These are phyloP conservation scores for Penicillium freii DNA, from an alignment of 2,329 filamentous ascomycete species.

Conservation along the genomic window DNA sequence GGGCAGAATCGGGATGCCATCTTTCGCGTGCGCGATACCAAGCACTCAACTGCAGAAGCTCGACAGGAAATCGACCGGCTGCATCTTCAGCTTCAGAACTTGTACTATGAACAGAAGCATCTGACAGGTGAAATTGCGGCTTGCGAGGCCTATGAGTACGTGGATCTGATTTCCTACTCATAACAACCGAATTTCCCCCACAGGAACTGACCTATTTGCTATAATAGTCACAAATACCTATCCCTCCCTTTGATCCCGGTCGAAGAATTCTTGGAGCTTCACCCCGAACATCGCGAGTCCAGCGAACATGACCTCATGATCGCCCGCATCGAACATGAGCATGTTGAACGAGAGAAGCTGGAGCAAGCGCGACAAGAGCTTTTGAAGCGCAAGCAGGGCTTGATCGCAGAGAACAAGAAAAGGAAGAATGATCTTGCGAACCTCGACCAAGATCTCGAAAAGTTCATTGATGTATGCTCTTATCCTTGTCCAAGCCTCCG, in stretches of 20 bases:
- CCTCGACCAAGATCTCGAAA: slow-evolving; percentile 87
- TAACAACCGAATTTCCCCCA: background rate
- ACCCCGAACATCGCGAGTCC: slow-evolving; percentile 70
- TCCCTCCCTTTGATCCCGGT: slow-evolving; percentile 79
- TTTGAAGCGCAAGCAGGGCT: slow-evolving; percentile 67
- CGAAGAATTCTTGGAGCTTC: slow-evolving; percentile 73
- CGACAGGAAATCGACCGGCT: slow-evolving; percentile 87
- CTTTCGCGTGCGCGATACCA: slow-evolving; percentile 78
- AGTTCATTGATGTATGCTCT: slow-evolving; percentile 76
- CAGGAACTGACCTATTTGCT: slow-evolving; percentile 6
- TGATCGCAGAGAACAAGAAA: slow-evolving; percentile 80
- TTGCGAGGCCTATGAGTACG: slow-evolving; percentile 88
- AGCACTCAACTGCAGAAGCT: slow-evolving; percentile 79
- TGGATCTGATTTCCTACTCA: slow-evolving; percentile 22
- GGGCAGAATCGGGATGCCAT: slow-evolving; percentile 80
- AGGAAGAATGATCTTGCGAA: slow-evolving; percentile 90
- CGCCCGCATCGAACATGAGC: slow-evolving; percentile 86
- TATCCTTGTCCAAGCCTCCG: background rate
- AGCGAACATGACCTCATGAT: slow-evolving; percentile 83
- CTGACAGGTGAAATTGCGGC: slow-evolving; percentile 84
- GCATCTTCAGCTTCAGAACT: slow-evolving; percentile 88
- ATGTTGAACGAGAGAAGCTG: slow-evolving; percentile 75
- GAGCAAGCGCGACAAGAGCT: slow-evolving; percentile 80
- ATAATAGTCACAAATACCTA: slow-evolving; percentile 69
- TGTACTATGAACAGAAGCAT: slow-evolving; percentile 94